Evolutionary conservation across 164 flowering plant genomes (phyloP).

Genomic region (Chloranthus sessilifolius): DNA sequence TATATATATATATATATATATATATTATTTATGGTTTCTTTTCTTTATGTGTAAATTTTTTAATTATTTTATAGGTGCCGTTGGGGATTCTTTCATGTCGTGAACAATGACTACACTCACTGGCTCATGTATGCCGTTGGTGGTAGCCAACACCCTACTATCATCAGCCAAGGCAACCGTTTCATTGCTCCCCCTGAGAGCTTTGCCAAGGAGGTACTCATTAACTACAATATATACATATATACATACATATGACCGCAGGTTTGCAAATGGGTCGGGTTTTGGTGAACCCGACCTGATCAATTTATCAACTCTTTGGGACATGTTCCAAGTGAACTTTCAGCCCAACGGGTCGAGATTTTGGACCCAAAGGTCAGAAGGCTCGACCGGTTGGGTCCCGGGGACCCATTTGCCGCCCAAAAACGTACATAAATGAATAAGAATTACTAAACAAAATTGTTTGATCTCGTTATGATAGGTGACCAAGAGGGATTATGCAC

Average conservation of each 20-base stretch:
- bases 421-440: not conserved
- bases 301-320: no score
- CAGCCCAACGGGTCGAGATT: not conserved
- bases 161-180: conserved; percentile 83
- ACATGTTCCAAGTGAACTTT: not conserved
- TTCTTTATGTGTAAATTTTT: not conserved
- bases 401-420: no score
- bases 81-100: conserved; percentile 75
- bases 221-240: not conserved
- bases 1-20: not conserved
- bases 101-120: conserved; percentile 85
- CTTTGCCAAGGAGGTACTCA: conserved; percentile 54
- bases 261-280: not conserved
- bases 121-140: conserved; percentile 94
- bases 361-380: not conserved
- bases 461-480: conserved; percentile 27
- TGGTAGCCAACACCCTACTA: conserved; percentile 76
- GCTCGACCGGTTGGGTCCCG: no score
- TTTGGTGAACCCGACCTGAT: not conserved
- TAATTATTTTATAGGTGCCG: conserved; percentile 38
- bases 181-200: conserved; percentile 50
- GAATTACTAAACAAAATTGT: no score
- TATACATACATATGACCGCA: not conserved
- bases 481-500: conserved; percentile 64
- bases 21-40: not conserved